phyloP scores from a whole-genome alignment of 140 eudicot species.

The Ambrosia hybrid region DNA sequence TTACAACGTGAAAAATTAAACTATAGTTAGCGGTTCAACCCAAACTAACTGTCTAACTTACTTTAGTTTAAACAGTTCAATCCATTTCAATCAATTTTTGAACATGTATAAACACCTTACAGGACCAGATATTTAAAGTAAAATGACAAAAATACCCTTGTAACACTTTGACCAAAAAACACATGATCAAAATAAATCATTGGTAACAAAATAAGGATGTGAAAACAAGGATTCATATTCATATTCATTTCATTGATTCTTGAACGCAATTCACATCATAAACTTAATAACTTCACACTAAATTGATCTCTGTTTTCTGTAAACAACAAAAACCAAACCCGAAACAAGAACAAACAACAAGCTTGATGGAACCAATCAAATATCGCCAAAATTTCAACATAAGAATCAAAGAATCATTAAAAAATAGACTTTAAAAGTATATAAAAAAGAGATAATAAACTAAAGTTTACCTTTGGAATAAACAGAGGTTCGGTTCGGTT shows the following conservation, averaged over 20 bases:
- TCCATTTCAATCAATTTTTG: neutral
- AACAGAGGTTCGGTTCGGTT: neutral
- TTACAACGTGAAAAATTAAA: neutral
- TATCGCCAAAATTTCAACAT: slow-evolving; percentile 15
- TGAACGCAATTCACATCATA: neutral
- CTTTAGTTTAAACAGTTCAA: neutral
- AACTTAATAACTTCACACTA: neutral
- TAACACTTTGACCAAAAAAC: neutral
- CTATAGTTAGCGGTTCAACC: too few species aligned
- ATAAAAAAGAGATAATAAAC: neutral
- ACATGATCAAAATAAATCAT: neutral
- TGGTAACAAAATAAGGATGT: neutral
- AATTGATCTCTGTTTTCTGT: neutral
- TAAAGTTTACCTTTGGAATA: slow-evolving; percentile 37
- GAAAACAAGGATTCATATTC: neutral
- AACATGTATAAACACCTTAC: neutral
- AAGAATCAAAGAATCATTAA: slow-evolving; percentile 19
- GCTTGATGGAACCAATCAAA: neutral
- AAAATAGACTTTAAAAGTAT: neutral
- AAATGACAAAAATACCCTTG: slow-evolving; percentile 5
- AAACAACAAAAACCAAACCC: neutral
- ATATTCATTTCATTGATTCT: neutral
- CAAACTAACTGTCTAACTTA: too few species aligned
- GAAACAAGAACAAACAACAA: neutral
- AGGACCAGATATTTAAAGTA: neutral